Conservation (phyloP, 345 rosid genomes). For the Acer negundo region DNA sequence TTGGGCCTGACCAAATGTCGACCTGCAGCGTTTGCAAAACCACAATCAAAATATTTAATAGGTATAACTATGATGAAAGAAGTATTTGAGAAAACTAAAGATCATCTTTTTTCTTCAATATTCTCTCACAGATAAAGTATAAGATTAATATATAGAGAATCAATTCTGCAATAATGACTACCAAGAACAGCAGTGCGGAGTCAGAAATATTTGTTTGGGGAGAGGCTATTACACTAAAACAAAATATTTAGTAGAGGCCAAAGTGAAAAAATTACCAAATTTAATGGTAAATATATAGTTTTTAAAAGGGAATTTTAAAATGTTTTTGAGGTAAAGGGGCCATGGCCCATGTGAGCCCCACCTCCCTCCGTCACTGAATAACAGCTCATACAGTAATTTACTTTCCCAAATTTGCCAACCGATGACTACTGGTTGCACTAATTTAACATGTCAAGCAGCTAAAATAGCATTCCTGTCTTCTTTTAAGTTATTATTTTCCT, state of each 20-base stretch:
- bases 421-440: too few species aligned
- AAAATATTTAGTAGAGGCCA: too few species aligned
- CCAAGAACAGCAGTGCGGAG: not conserved
- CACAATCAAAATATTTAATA: not conserved
- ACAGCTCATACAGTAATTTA: too few species aligned
- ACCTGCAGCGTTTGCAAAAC: constrained; percentile 43
- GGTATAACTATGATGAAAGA: not conserved
- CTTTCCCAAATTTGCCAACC: too few species aligned
- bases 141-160: not conserved
- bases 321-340: too few species aligned
- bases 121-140: not conserved
- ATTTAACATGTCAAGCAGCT: too few species aligned
- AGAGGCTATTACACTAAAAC: not conserved
- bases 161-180: not conserved
- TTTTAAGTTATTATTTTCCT: not conserved
- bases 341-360: too few species aligned
- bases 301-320: too few species aligned
- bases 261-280: too few species aligned
- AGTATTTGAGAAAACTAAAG: not conserved
- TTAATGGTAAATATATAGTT: too few species aligned
- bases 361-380: too few species aligned
- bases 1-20: constrained; percentile 82
- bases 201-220: not conserved
- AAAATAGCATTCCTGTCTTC: not conserved
- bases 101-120: not conserved